phyloP scores from a whole-genome alignment of 1,284 basidiomycete genomes.

The Trichosporon faecale region DNA sequence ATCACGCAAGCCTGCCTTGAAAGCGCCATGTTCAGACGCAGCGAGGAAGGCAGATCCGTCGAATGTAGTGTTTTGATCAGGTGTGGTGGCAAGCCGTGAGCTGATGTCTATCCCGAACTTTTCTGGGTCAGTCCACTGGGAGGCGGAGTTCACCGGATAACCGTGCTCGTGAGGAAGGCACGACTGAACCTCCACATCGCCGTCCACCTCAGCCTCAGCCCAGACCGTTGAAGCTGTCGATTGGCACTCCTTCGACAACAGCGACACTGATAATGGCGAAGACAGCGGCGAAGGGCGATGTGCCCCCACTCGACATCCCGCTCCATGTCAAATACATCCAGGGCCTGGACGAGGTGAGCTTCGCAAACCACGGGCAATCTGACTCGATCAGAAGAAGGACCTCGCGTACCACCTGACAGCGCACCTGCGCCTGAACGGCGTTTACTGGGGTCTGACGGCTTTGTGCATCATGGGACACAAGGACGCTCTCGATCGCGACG shows the following conservation, averaged over 20 bases:
- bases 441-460: conserved; percentile 95
- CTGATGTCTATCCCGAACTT: no score
- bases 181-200: no score
- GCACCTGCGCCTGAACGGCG: conserved; percentile 90
- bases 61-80: no score
- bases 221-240: no score
- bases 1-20: background rate
- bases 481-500: conserved; percentile 73
- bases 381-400: conserved; percentile 64
- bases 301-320: conserved; percentile 47
- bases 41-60: no score
- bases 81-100: no score
- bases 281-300: background rate
- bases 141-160: background rate
- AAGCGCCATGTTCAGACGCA: background rate
- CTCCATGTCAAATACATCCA: conserved; percentile 72
- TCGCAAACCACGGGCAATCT: conserved; percentile 20
- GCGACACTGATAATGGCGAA: no score
- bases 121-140: background rate
- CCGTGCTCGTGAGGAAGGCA: background rate
- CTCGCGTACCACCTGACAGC: conserved; percentile 89
- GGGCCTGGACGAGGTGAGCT: conserved; percentile 67
- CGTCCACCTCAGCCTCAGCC: no score
- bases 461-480: conserved; percentile 72
- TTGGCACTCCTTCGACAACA: no score